These are phyloP conservation scores for Neurospora sp. DNA, from an alignment of 495 filamentous ascomycete species.

Conservation along the genomic window DNA sequence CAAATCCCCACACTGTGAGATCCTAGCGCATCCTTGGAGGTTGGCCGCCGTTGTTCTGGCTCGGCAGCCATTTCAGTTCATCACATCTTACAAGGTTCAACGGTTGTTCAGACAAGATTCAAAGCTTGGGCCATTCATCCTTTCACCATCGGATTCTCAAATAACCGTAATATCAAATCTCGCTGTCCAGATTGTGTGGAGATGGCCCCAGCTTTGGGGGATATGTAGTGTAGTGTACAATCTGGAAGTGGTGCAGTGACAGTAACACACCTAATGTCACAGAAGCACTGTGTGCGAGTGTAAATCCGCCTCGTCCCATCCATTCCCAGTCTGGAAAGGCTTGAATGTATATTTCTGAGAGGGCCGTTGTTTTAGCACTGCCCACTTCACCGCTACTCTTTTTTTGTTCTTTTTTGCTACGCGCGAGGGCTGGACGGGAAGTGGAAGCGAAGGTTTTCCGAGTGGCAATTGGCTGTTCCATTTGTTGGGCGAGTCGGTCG, in stretches of 20 bases:
- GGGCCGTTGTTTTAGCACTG: not conserved
- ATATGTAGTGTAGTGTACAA: not conserved
- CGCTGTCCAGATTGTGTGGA: not conserved
- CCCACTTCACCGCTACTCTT: not conserved
- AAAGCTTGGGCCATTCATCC: not conserved
- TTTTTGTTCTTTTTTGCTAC: not conserved
- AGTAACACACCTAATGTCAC: not conserved
- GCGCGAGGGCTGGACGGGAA: not conserved
- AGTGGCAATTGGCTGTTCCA: not conserved
- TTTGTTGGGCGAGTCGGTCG: not conserved
- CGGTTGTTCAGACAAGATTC: not conserved
- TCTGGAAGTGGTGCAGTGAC: not conserved
- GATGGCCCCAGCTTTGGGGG: not conserved
- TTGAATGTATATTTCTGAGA: not conserved
- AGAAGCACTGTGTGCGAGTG: not conserved
- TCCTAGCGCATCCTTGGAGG: not conserved
- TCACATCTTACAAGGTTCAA: not conserved
- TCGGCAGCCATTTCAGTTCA: not conserved
- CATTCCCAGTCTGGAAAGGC: not conserved
- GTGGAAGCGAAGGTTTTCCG: not conserved
- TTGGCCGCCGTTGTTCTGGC: not conserved
- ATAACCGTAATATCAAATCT: not conserved
- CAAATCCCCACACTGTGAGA: not conserved
- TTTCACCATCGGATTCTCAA: not conserved
- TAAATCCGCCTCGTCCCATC: not conserved